Evolutionary conservation across 2,329 filamentous ascomycete genomes (phyloP), one percentile per base, ranked within the genome.

Genomic region (Moelleriella libera): DNA sequence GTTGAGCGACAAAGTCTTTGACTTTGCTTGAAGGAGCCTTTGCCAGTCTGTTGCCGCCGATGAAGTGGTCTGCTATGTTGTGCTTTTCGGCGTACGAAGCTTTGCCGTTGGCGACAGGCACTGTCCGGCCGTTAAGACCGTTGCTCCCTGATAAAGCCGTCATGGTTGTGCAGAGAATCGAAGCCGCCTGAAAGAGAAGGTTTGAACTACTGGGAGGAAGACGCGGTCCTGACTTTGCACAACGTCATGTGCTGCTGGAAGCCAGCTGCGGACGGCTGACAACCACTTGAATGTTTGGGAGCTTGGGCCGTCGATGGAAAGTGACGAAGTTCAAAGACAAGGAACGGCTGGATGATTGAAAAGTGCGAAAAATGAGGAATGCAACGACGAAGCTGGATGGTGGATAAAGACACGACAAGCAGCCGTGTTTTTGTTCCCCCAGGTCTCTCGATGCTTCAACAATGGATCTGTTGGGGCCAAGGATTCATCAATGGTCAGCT

Each of bases 1-100:
- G 76, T 51, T 77, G 74, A 46, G 85, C 80, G 44, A 98, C 90
- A 70, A 97, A 98, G 68, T 98, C 90, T 76, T 95, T 97, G 52
- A 98, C 87, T 61, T 82, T 84, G 65, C 89, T 84, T 39, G 88
- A 78, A 43, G 85, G 70, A 45, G 92, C 92, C 63, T 84, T 84
- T 54, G 80, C 81, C 53, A 98, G 70, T 63, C 82, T 79, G 72
- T 95, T 96, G 54, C 92, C 90, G 59, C 92, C 92, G 65, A 97
- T 94, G 70, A 97, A 98, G 74, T 98, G 92, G 68, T 88, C 76
- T 53, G 88, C 80, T 53, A 98, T 68, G 55, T 85, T 82, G 72
- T 87, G 80, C 70, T 85, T 88, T 57, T 88, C 82, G 54, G 88
- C 80, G 63, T 85, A 88, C 48, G 83, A 81, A 60, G 75, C 66